Conservation (phyloP, 2,329 filamentous ascomycete genomes). For the Juglanconis juglandina region DNA sequence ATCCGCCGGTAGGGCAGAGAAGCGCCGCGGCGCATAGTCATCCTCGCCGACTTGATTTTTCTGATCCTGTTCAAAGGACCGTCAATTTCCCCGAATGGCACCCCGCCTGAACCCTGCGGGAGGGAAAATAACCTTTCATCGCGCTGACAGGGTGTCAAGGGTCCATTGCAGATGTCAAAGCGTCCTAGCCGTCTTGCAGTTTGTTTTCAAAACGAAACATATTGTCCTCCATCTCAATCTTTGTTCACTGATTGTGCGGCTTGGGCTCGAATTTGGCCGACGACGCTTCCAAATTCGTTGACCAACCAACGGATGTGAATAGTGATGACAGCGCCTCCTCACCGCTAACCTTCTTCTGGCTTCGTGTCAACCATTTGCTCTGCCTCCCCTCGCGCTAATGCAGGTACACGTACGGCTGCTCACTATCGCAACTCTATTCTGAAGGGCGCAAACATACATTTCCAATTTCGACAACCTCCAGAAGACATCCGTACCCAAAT, state of each 20-base stretch:
- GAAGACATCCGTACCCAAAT: no score
- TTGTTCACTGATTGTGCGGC: not conserved
- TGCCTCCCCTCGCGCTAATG: slow-evolving; percentile 3
- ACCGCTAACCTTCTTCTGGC: not conserved
- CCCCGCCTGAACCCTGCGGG: not conserved
- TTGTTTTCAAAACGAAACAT: slow-evolving; percentile 3
- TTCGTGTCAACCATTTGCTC: not conserved
- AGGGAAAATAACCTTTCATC: slow-evolving; percentile 9
- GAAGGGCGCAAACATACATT: no score
- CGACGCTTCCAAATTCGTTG: not conserved
- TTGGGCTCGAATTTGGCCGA: not conserved
- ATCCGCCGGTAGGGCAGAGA: no score
- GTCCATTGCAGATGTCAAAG: not conserved
- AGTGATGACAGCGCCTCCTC: not conserved
- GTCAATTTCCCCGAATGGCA: not conserved
- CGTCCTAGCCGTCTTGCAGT: not conserved
- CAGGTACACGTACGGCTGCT: not conserved
- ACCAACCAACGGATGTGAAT: not conserved
- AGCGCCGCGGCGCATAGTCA: no score
- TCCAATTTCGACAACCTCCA: no score
- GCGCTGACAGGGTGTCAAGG: not conserved
- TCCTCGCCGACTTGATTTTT: no score
- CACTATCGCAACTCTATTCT: no score
- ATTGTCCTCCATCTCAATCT: not conserved
- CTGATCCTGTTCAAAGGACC: not conserved